phyloP scores from a whole-genome alignment of 2,329 filamentous ascomycete species.

The Colletotrichum limetticola region DNA sequence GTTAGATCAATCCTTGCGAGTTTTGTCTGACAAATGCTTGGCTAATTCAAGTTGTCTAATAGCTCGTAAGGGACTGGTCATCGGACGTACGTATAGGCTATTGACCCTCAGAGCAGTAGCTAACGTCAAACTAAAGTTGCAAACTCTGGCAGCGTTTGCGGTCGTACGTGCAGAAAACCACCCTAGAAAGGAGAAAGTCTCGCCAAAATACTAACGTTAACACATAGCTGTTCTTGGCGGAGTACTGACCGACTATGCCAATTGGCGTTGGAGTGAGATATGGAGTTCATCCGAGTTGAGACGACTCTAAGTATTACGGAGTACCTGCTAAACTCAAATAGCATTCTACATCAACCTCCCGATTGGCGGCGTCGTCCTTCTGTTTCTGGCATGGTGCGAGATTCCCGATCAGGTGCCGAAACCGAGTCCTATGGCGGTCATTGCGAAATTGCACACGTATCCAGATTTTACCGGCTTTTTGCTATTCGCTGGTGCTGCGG shows the following conservation, averaged over 20 bases:
- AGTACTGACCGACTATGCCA: slow-evolving; percentile 47
- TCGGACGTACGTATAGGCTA: background rate
- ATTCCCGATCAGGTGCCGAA: slow-evolving; percentile 50
- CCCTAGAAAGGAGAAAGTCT: slow-evolving; percentile 48
- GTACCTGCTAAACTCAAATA: slow-evolving; percentile 9
- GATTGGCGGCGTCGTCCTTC: slow-evolving; percentile 47
- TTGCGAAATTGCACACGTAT: slow-evolving; percentile 50
- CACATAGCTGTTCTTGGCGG: slow-evolving; percentile 54
- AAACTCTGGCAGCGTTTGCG: background rate
- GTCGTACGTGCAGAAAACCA: background rate
- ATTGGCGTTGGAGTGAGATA: slow-evolving; percentile 54
- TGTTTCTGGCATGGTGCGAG: slow-evolving; percentile 44
- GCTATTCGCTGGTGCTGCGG: slow-evolving; percentile 43
- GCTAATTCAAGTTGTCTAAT: background rate
- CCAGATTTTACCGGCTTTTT: slow-evolving; percentile 37
- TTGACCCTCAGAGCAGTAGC: background rate
- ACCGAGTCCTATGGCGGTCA: slow-evolving; percentile 42
- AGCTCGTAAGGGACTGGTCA: background rate
- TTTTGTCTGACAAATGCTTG: background rate
- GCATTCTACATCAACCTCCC: slow-evolving; percentile 52
- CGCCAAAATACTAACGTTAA: slow-evolving; percentile 37
- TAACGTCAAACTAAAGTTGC: background rate
- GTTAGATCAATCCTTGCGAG: slow-evolving; percentile 37
- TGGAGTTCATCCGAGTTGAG: background rate
- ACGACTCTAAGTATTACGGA: background rate